phyloP scores from a whole-genome alignment of 2,329 filamentous ascomycete genomes.

The Aspergillus brunneoviolaceus region DNA sequence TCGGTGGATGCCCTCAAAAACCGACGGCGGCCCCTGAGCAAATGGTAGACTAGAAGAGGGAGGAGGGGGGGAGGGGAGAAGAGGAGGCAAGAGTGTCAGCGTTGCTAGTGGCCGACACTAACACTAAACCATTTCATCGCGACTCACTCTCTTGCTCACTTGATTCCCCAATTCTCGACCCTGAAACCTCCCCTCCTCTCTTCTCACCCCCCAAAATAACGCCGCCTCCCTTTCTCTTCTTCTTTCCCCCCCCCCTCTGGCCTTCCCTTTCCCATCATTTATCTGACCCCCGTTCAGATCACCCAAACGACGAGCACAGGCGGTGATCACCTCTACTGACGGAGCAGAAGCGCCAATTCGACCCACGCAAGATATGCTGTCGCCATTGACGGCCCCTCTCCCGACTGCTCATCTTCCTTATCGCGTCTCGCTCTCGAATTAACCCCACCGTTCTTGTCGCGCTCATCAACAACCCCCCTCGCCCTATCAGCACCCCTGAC shows the following conservation, averaged over 20 bases:
- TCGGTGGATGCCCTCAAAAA: constrained; percentile 9
- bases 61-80: not conserved
- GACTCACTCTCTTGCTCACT: constrained; percentile 1
- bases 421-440: constrained; percentile 13
- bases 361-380: constrained; percentile 19
- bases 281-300: not conserved
- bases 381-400: constrained; percentile 11
- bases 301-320: not conserved
- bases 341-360: not conserved
- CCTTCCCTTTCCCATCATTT: constrained; percentile 1
- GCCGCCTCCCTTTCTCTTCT: constrained; percentile 5
- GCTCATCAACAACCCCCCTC: not conserved
- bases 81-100: constrained; percentile 4
- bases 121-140: not conserved
- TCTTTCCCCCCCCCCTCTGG: constrained; percentile 5
- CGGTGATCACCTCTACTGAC: not conserved
- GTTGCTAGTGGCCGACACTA: constrained; percentile 4
- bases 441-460: constrained; percentile 14
- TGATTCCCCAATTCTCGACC: not conserved
- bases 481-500: constrained; percentile 2
- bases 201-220: constrained; percentile 2
- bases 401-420: constrained; percentile 15
- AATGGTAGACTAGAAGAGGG: too few relatives aligned
- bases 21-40: constrained; percentile 10
- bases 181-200: constrained; percentile 7